Percentiles rank a stretch among this genome's conserved stretches.
phyloP scores from a whole-genome alignment of 1,139 yeast species.

The Saccharomycopsis crataegensis region DNA sequence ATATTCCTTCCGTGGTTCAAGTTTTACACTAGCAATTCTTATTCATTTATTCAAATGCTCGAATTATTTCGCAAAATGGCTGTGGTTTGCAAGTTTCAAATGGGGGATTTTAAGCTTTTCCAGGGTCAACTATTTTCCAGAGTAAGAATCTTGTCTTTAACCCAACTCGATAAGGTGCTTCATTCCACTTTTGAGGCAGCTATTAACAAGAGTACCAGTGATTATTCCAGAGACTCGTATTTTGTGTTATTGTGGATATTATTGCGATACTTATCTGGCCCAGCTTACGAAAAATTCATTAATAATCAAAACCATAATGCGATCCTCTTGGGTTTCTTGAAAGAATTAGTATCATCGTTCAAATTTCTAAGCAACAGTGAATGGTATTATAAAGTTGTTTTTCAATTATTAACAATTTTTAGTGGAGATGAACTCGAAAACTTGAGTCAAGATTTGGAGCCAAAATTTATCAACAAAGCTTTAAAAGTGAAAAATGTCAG shows the following conservation, averaged over 20 bases:
- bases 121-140: not conserved
- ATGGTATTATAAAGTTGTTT: not conserved
- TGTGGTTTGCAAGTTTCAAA: not conserved
- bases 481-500: not conserved
- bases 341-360: not conserved
- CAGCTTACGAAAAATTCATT: not conserved
- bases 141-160: not conserved
- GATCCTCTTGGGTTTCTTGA: not conserved
- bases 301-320: not conserved
- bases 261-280: not conserved
- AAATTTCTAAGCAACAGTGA: not conserved
- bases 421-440: not conserved
- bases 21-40: not conserved
- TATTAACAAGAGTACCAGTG: not conserved
- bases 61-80: not conserved
- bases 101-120: not conserved
- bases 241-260: not conserved
- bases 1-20: not conserved
- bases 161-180: not conserved
- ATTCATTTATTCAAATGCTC: constrained; percentile 3
- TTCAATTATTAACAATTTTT: not conserved
- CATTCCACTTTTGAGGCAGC: not conserved
- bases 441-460: not conserved
- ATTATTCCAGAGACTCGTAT: not conserved
- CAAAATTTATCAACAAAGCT: not conserved